Evolutionary conservation across 2,329 filamentous ascomycete genomes (phyloP), one percentile per base, ranked within the genome.

Genomic region (Cladosporium sp.): DNA sequence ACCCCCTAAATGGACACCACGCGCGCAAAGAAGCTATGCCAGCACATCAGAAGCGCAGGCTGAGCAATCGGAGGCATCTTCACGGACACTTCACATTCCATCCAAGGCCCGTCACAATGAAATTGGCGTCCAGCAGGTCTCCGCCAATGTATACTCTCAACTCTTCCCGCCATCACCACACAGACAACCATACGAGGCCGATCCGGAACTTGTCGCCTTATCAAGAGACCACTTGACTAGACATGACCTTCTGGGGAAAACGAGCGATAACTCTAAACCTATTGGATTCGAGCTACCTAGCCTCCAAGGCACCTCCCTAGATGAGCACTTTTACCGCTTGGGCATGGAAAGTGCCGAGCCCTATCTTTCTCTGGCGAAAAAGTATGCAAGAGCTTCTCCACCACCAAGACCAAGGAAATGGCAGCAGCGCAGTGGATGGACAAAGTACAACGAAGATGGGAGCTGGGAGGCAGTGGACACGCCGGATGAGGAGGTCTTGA

Each of bases 91-190:
- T n/a, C 56, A 61, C 0, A 53, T 62, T 16, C 51, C 68, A n/a
- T 70, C 74, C 6, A 70, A 78, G 50, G 76, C 88, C 42, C 83
- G 93, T 57, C 88, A 86, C 73, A 98, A 94, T 70, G 87, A 94
- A 59, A 91, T 98, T 60, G 89, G 88, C 47, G 88, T 98, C 33
- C 93, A 98, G 71, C 92, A 97, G 63, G 75, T 98, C 59, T 96
- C 90, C 74, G 77, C 78, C 52, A 79, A 91, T 72, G 78, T 98
- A 38, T 88, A 92, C 67, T 66, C 79, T 1, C 93, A 97, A 69
- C 72, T 98, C 36, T 98, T 98, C 63, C 81, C 80, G 4, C 71
- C 75, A 33, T 72, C 72, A 41, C 64, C 68, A 53, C 69, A 76
- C 9, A 63, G 67, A 19, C 68, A 64, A 3, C 72, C 80, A 3